phyloP scores from a whole-genome alignment of 1,284 basidiomycete genomes.

The Mycosarcoma maydis region DNA sequence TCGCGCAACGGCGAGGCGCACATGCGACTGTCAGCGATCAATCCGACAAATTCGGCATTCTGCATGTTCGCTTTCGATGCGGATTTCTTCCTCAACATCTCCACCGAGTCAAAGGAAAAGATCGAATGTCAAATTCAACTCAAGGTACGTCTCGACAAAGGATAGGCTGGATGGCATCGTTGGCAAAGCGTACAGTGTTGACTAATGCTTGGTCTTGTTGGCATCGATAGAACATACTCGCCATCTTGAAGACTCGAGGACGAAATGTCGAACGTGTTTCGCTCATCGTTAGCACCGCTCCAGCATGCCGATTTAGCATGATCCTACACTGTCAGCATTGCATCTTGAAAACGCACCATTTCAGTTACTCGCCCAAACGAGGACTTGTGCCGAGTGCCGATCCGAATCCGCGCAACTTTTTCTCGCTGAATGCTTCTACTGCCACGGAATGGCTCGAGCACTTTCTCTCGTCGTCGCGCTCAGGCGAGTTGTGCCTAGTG shows the following conservation, averaged over 20 bases:
- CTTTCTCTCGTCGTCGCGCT: constrained; percentile 38
- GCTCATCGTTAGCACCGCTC: constrained; percentile 19
- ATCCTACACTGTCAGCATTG: constrained; percentile 45
- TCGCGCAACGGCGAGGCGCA: constrained; percentile 18
- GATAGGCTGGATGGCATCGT: no score
- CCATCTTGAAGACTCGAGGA: constrained; percentile 45
- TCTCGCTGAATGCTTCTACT: constrained; percentile 30
- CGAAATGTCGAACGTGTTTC: constrained; percentile 43
- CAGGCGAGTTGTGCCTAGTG: constrained; percentile 49
- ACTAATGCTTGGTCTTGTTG: not conserved
- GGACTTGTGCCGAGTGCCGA: constrained; percentile 49
- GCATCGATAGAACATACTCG: constrained; percentile 30
- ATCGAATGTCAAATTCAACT: constrained; percentile 54
- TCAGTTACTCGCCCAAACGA: constrained; percentile 53
- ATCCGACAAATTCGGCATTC: constrained; percentile 59
- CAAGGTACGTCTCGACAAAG: constrained; percentile 26
- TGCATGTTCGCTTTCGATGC: constrained; percentile 52
- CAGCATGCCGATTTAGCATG: constrained; percentile 28
- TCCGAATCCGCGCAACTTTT: constrained; percentile 38
- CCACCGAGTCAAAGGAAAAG: constrained; percentile 4
- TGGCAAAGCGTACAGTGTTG: no score
- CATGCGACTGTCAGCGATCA: constrained; percentile 57
- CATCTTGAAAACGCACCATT: constrained; percentile 52
- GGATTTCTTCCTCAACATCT: constrained; percentile 49
- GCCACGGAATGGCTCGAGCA: constrained; percentile 56